Base-by-base conservation (phyloP, 2,329 filamentous ascomycete species). In the Penicillium sp. region DNA sequence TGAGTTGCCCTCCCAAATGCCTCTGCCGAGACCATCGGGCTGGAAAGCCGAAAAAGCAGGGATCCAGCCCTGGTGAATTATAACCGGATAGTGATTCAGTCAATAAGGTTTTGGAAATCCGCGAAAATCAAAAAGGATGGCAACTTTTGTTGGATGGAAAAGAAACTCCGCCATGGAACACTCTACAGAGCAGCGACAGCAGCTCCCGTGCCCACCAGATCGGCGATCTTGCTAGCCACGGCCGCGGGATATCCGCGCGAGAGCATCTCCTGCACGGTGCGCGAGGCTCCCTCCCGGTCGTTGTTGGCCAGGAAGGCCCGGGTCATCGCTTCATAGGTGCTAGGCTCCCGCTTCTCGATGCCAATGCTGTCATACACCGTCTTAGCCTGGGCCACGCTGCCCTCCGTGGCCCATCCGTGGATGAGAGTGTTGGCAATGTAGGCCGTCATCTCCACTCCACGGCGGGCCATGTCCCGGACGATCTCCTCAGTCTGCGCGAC, bases 401-500 rank as follows among this genome's bases (percentile, higher is more conserved):
- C 85, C 67, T 87, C 86, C 13, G 84, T 79, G 21, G 91, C 88
- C 91, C 93, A 98, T 55, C 93, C 93, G 65, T 97, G 90, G 63
- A 98, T 97, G 40, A 98, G 78, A 6, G 91, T 95, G 75, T 98
- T 98, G 64, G 93, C 93, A 65, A 98, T 97, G 72, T 98, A 98
- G 0, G 93, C 86, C 2, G 93, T 97, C 76, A 97, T 82, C 61
- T 89, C 85, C 9, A 98, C 83, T 33, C 81, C 74, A 52, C 81
- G 82, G 73, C 69, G 48, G 76, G 77, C n/a, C 93, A 98, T 97
- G 59, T 87, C 78, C 21, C 73, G 72, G 17, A 97, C 79, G 7
- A 95, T 70, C 0, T 81, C 69, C 62, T 90, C 83, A 0, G 88
- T 91, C 53, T 85, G 83, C 26, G 77, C 75, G 38, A 96, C 89